Base-by-base conservation (phyloP, 208 protist genomes). In the Wallacemonas sp. region DNA sequence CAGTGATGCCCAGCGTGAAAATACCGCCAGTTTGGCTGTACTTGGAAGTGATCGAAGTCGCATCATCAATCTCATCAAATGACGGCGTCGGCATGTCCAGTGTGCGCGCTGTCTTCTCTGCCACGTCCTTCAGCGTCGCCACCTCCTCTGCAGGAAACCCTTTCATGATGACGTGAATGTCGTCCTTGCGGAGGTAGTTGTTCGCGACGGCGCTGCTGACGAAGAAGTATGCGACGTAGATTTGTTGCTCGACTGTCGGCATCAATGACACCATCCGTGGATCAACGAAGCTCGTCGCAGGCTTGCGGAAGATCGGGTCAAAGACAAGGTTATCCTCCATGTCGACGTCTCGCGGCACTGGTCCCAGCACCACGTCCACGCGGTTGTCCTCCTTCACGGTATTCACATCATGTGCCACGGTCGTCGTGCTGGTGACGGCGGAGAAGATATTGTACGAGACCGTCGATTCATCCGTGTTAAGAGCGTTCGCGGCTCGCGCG, bases 201-300 rank as follows among this genome's bases (percentile, higher is more conserved):
- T 28, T 33, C 24, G 9, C 19, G 5, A 69, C n/a, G 14, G 15
- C 46, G 33, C 0, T 9, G 33, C 11, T 15, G 12, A 70, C 15
- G 63, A 74, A 67, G 70, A 39, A 22, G 62, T 66, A 71, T 24
- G 81, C n/a, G 0, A 84, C 53, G 61, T 70, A 86, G 24, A 86
- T 42, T 55, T 84, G 49, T 80, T 86, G 83, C 53, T 86, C 73
- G 19, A 80, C 14, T 22, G 79, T 90, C 3, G 77, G 79, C 58
- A 64, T 64, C 19, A 84, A 44, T 5, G 46, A 30, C 44, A 82
- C 64, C 14, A 75, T 44, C 47, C 73, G 69, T 14, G 38, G 36
- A 15, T 46, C 8, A 24, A 38, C 38, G 24, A 46, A 30, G 62
- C 47, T 51, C 27, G 51, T 39, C 11, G 34, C 9, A 6, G 75